Percentiles rank a stretch among this genome's conserved stretches.
phyloP scores from a whole-genome alignment of 2,329 filamentous ascomycete species.

The Pseudogymnoascus sp. region DNA sequence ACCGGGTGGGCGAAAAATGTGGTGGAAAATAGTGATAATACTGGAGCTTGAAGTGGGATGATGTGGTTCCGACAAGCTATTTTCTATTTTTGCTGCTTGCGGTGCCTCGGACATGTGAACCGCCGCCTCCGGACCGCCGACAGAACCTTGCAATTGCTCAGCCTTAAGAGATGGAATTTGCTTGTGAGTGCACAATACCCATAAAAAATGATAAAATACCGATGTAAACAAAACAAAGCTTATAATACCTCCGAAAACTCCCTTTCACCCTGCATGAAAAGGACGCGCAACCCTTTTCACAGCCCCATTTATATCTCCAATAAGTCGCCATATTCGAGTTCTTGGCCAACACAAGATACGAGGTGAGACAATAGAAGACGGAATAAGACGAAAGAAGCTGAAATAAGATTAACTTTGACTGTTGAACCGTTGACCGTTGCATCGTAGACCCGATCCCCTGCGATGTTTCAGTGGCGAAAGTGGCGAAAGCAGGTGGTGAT shows the following conservation, averaged over 20 bases:
- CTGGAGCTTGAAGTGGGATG: conserved; percentile 1
- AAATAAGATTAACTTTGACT: neutral
- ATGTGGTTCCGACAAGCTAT: neutral
- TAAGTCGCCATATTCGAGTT: neutral
- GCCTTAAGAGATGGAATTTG: conserved; percentile 1
- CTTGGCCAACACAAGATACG: neutral
- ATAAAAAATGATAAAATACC: neutral
- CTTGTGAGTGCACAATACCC: neutral
- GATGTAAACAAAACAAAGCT: neutral
- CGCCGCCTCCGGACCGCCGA: neutral
- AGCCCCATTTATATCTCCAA: neutral
- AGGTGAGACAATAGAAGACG: neutral
- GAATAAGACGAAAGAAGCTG: neutral
- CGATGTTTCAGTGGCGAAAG: neutral
- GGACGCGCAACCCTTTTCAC: neutral
- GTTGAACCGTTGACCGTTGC: neutral
- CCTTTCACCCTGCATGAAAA: neutral
- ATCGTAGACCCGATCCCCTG: neutral
- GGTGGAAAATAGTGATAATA: neutral
- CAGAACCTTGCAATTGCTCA: neutral
- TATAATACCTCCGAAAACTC: neutral
- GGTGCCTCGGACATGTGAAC: neutral
- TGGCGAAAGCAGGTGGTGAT: neutral
- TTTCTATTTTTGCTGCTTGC: neutral
- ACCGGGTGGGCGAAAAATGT: neutral